Conservation (phyloP, 495 filamentous ascomycete genomes). For the Aspergillus olivimuriae region DNA sequence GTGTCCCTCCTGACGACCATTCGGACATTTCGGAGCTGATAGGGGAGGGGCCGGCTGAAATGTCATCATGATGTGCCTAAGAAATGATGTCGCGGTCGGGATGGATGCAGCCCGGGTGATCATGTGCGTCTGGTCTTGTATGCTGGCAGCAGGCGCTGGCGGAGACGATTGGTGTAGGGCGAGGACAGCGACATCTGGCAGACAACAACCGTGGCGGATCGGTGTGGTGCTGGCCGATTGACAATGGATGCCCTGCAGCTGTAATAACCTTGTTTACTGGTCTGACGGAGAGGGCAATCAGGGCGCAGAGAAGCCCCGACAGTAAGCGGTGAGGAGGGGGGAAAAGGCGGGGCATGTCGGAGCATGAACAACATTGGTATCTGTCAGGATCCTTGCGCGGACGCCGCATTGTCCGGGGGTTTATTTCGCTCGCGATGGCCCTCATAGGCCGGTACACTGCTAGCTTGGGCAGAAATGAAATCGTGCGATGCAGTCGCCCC, state of each 20-base stretch:
- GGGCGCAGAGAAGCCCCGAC: slow-evolving; percentile 3
- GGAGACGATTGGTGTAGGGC: slow-evolving; percentile 1
- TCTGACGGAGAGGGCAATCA: slow-evolving; percentile 6
- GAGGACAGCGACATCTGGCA: slow-evolving; percentile 1
- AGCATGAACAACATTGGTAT: slow-evolving; percentile 8
- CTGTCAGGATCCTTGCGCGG: slow-evolving; percentile 10
- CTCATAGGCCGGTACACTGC: slow-evolving; percentile 12
- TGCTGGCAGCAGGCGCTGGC: background rate
- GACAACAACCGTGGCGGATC: background rate
- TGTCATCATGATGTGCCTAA: slow-evolving; percentile 14
- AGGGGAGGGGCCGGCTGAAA: slow-evolving; percentile 6
- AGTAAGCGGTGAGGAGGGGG: slow-evolving; percentile 17
- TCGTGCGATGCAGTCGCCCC: slow-evolving; percentile 1
- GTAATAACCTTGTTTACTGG: slow-evolving; percentile 1
- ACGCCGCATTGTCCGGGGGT: slow-evolving; percentile 11
- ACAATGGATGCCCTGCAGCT: slow-evolving; percentile 9
- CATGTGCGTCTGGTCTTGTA: slow-evolving; percentile 16
- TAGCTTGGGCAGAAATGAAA: slow-evolving; percentile 23
- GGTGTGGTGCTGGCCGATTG: slow-evolving; percentile 10
- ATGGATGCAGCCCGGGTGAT: slow-evolving; percentile 7
- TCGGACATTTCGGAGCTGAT: slow-evolving; percentile 40
- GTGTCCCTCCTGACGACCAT: slow-evolving; percentile 32
- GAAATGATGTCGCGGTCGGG: slow-evolving; percentile 14
- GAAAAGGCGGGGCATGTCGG: slow-evolving; percentile 12
- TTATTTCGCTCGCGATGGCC: slow-evolving; percentile 8